These are phyloP conservation scores for Fragilariopsis cylindrus DNA, from an alignment of 108 stramenopile genomes.

Conservation along the genomic window DNA sequence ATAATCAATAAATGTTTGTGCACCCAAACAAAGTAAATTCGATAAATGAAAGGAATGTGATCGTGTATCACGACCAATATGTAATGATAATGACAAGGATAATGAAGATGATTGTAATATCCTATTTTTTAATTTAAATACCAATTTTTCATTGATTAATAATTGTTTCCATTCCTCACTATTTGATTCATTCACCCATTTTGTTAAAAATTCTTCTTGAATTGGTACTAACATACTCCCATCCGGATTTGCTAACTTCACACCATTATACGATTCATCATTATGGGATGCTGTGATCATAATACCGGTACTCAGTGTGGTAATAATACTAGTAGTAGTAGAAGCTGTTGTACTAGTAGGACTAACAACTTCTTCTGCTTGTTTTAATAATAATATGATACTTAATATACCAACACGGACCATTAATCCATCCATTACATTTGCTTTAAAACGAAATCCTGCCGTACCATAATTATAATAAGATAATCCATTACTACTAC, in stretches of 20 bases:
- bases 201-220: slow-evolving; percentile 77
- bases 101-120: neutral
- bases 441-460: slow-evolving; percentile 72
- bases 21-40: slow-evolving; percentile 52
- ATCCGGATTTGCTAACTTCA: slow-evolving; percentile 93
- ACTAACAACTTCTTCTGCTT: slow-evolving; percentile 23
- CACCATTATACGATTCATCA: slow-evolving; percentile 92
- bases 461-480: slow-evolving; percentile 74
- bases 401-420: slow-evolving; percentile 70
- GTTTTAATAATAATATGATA: slow-evolving; percentile 33
- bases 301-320: slow-evolving; percentile 65
- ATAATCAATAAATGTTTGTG: slow-evolving; percentile 60
- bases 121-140: too few species aligned
- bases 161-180: slow-evolving; percentile 23
- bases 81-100: slow-evolving; percentile 19
- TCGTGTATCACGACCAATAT: slow-evolving; percentile 90
- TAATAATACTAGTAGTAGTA: neutral
- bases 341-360: neutral
- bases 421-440: slow-evolving; percentile 59
- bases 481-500: neutral
- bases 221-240: slow-evolving; percentile 88
- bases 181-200: slow-evolving; percentile 63
- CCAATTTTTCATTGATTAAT: neutral
- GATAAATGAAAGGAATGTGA: slow-evolving; percentile 74
- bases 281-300: slow-evolving; percentile 98